Evolutionary conservation across 495 filamentous ascomycete genomes (phyloP).

Genomic region (Extremus antarcticus): DNA sequence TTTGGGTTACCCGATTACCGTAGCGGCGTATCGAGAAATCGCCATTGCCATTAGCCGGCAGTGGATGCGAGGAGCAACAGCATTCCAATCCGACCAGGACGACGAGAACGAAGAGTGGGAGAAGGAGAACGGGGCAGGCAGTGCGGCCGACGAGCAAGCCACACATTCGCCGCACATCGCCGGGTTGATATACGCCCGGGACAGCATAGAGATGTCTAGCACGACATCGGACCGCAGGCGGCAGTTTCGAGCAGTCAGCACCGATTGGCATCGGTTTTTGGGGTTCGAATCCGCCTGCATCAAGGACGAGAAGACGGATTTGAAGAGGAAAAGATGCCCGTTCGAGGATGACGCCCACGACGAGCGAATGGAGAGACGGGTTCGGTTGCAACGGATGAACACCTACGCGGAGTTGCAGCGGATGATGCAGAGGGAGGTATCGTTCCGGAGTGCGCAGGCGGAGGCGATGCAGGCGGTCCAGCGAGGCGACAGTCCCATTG

Average conservation of each 20-base stretch:
- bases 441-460: not conserved
- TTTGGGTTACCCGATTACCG: not conserved
- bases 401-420: not conserved
- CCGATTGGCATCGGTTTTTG: slow-evolving; percentile 1
- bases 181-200: not conserved
- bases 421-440: not conserved
- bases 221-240: not conserved
- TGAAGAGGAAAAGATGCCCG: not conserved
- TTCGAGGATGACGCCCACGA: not conserved
- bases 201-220: not conserved
- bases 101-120: not conserved
- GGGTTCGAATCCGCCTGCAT: slow-evolving; percentile 2
- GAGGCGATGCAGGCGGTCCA: not conserved
- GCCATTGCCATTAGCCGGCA: not conserved
- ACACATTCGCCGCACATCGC: not conserved
- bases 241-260: not conserved
- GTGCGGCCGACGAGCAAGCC: not conserved
- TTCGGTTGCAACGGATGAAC: not conserved
- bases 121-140: not conserved
- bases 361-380: not conserved
- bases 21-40: not conserved
- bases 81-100: not conserved
- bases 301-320: not conserved
- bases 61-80: not conserved
- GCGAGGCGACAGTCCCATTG: not conserved